Conservation (phyloP, 2,329 filamentous ascomycete genomes). For the Alternaria sp. region DNA sequence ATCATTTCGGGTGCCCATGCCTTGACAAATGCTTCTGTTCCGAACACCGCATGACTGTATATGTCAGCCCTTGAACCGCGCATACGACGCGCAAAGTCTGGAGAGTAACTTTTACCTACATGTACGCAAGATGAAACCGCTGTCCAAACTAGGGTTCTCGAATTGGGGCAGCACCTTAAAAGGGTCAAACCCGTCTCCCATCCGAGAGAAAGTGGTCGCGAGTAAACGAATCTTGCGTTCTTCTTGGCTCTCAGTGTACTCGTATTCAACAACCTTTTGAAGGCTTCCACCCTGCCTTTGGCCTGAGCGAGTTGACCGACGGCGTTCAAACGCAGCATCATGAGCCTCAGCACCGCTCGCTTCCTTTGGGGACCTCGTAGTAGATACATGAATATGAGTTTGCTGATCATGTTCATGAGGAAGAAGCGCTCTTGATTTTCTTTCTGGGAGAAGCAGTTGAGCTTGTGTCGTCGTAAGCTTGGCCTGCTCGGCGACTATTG, state of each 20-base stretch:
- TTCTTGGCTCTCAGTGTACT: constrained; percentile 9
- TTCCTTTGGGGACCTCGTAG: neutral
- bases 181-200: constrained; percentile 30
- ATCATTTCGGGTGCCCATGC: constrained; percentile 38
- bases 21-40: constrained; percentile 22
- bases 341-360: neutral
- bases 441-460: neutral
- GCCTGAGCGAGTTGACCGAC: neutral
- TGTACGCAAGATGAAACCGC: constrained; percentile 21
- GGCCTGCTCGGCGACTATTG: neutral
- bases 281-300: neutral
- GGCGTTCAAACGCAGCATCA: neutral
- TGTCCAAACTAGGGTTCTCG: constrained; percentile 20
- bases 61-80: neutral
- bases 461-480: neutral
- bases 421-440: neutral
- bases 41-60: constrained; percentile 30
- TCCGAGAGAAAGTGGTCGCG: constrained; percentile 1
- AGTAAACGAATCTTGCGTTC: constrained; percentile 21
- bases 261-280: neutral
- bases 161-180: constrained; percentile 33
- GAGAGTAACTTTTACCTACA: no score
- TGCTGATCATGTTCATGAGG: neutral
- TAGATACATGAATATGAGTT: neutral
- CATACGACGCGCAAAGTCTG: neutral